A percentile compares a stretch with the other conserved stretches of the same genome.
These are phyloP conservation scores for Acanthochlamys bracteata DNA, from an alignment of 106 monocot genomes.

Conservation along the genomic window DNA sequence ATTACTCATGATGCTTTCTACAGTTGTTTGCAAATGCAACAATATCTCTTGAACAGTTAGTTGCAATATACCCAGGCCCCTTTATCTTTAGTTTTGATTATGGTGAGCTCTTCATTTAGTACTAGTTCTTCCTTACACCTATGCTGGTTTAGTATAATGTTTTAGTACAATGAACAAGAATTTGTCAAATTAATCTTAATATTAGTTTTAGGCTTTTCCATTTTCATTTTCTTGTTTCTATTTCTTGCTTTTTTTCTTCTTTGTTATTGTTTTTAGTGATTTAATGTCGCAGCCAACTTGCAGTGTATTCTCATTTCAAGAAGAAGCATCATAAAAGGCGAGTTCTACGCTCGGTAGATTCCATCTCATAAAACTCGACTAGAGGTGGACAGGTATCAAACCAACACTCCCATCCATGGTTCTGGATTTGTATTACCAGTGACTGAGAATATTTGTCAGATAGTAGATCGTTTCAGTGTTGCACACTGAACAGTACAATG, in stretches of 20 bases:
- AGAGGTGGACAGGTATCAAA: constrained; percentile 59
- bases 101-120: constrained; percentile 37
- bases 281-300: neutral
- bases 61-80: constrained; percentile 78
- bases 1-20: constrained; percentile 5
- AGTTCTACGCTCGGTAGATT: constrained; percentile 62
- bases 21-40: constrained; percentile 84
- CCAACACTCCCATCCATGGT: neutral
- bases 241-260: neutral
- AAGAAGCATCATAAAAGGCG: constrained; percentile 88
- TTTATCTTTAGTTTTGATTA: constrained; percentile 62
- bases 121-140: neutral
- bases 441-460: no score
- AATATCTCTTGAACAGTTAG: constrained; percentile 65
- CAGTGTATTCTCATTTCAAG: constrained; percentile 95
- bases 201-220: no score
- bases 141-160: neutral
- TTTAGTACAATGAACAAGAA: neutral
- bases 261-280: neutral
- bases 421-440: no score
- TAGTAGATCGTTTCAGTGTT: no score
- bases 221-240: neutral
- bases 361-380: constrained; percentile 51
- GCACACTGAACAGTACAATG: no score
- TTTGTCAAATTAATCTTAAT: no score